Evolutionary conservation across 2,329 filamentous ascomycete genomes (phyloP), one percentile per base, ranked within the genome.

Genomic region (Paramyrothecium sp.): DNA sequence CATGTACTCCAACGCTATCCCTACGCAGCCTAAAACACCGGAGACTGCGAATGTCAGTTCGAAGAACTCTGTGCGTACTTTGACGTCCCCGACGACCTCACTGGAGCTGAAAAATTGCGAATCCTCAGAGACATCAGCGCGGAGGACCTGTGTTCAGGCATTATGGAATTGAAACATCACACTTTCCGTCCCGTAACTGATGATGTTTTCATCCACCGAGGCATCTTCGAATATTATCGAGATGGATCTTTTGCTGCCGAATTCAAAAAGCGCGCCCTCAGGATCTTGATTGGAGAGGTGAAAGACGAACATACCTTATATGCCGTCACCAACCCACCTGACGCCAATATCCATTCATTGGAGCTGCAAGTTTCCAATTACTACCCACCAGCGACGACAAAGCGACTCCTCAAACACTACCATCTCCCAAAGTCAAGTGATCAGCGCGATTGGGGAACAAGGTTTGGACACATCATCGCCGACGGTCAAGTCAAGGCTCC

Each of bases 161-260:
- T 78, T n/a, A 63, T 67, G n/a, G 61, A 74, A 11, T 62, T 80
- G 33, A 70, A 78, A 55, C 69, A 76, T 51, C 77, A 80, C 59
- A 80, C 77, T 0, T 80, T 79, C 66, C 73, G 78, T 2, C 74
- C 76, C 1, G 69, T 77, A 7, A 80, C 76, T 0, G 75, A 80
- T 51, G 68, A 69, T 8, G 30, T 71, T 1, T 79, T 80, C 56
- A 69, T 79, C 19, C 69, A 71, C 10, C 56, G 65, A 0, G 71
- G 68, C 0, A 74, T 79, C 60, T 68, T 73, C 1, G 65, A 73
- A 1, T 78, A 78, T 20, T 63, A 76, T 12, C 66, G 68, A 33
- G 68, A 67, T 48, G 70, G 71, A 1, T 60, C 55, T 0, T 78
- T 79, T 51, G 73, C 77, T 0, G 57, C 64, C 2, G 67, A 74